Conservation (phyloP, 257 asterid species). For the Plantago major region DNA sequence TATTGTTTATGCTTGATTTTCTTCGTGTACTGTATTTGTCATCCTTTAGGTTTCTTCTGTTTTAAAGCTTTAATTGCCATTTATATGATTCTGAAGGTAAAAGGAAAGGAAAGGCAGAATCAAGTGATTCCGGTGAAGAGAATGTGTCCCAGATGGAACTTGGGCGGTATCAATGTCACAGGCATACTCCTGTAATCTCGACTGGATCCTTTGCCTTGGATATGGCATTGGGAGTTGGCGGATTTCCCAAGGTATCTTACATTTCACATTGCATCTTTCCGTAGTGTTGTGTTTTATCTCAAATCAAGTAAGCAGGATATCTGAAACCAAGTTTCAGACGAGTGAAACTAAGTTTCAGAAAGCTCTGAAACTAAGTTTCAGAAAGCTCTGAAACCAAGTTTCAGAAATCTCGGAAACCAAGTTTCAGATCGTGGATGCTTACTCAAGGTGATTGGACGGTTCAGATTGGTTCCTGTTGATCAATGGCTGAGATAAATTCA, state of each 20-base stretch:
- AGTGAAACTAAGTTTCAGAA: no score
- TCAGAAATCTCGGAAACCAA: no score
- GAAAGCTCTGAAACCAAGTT: no score
- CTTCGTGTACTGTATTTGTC: neutral
- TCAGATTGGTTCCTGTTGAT: no score
- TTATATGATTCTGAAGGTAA: conserved; percentile 38
- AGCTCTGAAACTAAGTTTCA: no score
- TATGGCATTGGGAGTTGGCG: conserved; percentile 83
- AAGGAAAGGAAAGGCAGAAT: conserved; percentile 60
- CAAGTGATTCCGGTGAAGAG: conserved; percentile 85
- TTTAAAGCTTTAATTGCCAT: conserved; percentile 3
- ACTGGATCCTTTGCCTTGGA: conserved; percentile 91
- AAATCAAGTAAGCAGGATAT: no score
- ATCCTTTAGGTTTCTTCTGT: conserved; percentile 9
- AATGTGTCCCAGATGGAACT: conserved; percentile 85
- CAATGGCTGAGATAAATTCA: no score
- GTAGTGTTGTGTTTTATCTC: no score
- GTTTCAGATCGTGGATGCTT: no score
- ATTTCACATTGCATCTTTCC: neutral
- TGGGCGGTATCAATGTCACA: conserved; percentile 55
- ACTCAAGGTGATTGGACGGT: no score
- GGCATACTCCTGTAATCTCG: conserved; percentile 76
- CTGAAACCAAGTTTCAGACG: no score
- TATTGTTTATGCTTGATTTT: neutral
- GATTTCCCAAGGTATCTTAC: conserved; percentile 74